Conservation (phyloP, 805 yeast species). For the Phaffomyces thermotolerans region DNA sequence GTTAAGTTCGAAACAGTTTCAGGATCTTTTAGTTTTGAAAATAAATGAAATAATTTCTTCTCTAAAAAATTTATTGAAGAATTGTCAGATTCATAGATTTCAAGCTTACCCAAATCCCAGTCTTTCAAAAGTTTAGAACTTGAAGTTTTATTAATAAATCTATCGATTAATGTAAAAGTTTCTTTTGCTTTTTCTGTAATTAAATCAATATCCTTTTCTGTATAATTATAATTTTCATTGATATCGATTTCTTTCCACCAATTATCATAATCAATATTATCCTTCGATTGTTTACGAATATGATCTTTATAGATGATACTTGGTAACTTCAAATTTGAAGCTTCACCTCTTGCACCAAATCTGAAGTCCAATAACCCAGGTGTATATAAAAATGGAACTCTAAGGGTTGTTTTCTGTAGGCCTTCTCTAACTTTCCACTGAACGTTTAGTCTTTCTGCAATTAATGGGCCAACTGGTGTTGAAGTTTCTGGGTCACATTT, state of each 20-base stretch:
- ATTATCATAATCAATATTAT: constrained; percentile 20
- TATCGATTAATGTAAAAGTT: constrained; percentile 15
- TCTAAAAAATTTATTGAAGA: constrained; percentile 6
- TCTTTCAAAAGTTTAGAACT: constrained; percentile 6
- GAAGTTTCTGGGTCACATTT: constrained; percentile 31
- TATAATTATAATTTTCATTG: constrained; percentile 42
- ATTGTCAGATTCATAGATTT: constrained; percentile 1
- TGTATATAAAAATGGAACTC: constrained; percentile 53
- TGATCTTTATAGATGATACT: constrained; percentile 5
- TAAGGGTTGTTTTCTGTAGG: constrained; percentile 24
- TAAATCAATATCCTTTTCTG: constrained; percentile 29
- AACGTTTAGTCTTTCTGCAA: constrained; percentile 47
- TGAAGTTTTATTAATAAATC: constrained; percentile 6
- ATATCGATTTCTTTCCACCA: constrained; percentile 45
- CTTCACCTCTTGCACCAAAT: constrained; percentile 26
- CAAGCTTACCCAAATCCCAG: constrained; percentile 18
- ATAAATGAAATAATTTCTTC: constrained; percentile 3
- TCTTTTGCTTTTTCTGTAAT: constrained; percentile 26
- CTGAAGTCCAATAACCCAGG: constrained; percentile 33
- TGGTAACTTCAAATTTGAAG: constrained; percentile 9
- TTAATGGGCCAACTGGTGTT: constrained; percentile 46
- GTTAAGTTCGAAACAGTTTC: not conserved
- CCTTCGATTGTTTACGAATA: constrained; percentile 8
- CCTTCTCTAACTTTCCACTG: constrained; percentile 37
- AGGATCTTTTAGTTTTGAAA: constrained; percentile 4